phyloP scores from a whole-genome alignment of 305 asterid genomes.

The Nicotiana rustica region DNA sequence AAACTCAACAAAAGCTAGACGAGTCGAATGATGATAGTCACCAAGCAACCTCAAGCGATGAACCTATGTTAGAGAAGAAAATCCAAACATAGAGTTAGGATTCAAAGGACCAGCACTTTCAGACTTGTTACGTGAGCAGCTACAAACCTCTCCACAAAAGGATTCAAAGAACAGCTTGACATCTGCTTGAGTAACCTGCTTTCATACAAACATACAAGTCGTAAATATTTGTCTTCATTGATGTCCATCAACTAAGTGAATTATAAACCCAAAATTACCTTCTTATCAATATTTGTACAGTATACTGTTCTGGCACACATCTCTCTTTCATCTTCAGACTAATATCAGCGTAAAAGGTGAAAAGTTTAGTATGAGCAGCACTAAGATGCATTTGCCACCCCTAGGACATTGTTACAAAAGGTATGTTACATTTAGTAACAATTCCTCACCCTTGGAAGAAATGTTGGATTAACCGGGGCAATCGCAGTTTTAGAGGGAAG shows the following conservation, averaged over 20 bases:
- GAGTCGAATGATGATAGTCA: slow-evolving; percentile 90
- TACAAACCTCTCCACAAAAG: slow-evolving; percentile 90
- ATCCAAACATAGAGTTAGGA: slow-evolving; percentile 39
- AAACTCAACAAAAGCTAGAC: slow-evolving; percentile 96
- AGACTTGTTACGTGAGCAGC: slow-evolving; percentile 34
- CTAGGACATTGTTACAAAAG: slow-evolving; percentile 6
- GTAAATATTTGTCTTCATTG: slow-evolving; percentile 28
- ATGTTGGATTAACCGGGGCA: slow-evolving; percentile 97
- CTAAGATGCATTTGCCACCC: slow-evolving; percentile 21
- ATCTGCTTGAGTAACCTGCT: slow-evolving; percentile 85
- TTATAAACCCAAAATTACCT: slow-evolving; percentile 53
- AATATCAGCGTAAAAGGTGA: slow-evolving; percentile 30
- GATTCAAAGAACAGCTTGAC: slow-evolving; percentile 91
- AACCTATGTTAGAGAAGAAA: slow-evolving; percentile 68
- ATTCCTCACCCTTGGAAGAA: slow-evolving; percentile 86
- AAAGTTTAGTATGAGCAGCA: neutral
- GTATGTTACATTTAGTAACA: slow-evolving; percentile 7
- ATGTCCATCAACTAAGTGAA: slow-evolving; percentile 27
- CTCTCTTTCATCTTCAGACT: slow-evolving; percentile 99
- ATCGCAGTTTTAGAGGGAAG: slow-evolving; percentile 98
- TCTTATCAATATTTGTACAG: slow-evolving; percentile 93
- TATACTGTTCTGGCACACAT: slow-evolving; percentile 97
- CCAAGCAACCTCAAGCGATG: slow-evolving; percentile 95
- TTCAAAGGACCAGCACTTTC: slow-evolving; percentile 23
- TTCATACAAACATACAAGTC: slow-evolving; percentile 38